Conservation (phyloP, 495 filamentous ascomycete genomes). For the Chaetomium fimeti region DNA sequence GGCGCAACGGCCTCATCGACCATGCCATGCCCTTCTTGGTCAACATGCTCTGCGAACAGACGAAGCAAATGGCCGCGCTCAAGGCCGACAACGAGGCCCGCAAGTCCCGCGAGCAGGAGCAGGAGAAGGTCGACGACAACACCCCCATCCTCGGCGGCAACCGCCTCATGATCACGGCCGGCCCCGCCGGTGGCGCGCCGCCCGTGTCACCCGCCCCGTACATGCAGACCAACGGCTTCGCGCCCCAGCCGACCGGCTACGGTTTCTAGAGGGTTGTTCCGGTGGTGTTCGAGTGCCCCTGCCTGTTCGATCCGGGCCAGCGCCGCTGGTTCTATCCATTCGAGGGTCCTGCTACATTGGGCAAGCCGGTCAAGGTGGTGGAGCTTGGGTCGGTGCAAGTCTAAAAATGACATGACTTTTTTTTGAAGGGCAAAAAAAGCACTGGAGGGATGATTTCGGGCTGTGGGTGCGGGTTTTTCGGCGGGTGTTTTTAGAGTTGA, state of each 20-base stretch:
- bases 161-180: constrained; percentile 98
- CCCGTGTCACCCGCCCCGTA: constrained; percentile 60
- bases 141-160: constrained; percentile 89
- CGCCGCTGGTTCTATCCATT: constrained; percentile 28
- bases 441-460: constrained; percentile 3
- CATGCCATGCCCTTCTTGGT: constrained; percentile 99
- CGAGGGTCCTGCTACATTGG: constrained; percentile 8
- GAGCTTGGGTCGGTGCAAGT: constrained; percentile 8
- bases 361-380: constrained; percentile 19
- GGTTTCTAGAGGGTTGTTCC: constrained; percentile 43
- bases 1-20: constrained; percentile 92
- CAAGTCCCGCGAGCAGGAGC: constrained; percentile 80
- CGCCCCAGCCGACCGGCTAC: constrained; percentile 75
- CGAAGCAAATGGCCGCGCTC: constrained; percentile 74
- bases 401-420: background rate
- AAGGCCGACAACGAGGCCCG: constrained; percentile 98
- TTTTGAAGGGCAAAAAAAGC: background rate
- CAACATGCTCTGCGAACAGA: constrained; percentile 90
- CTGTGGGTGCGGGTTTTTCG: background rate
- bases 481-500: constrained; percentile 3
- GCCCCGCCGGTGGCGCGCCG: constrained; percentile 56
- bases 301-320: constrained; percentile 28
- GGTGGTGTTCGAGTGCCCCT: constrained; percentile 28
- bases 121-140: constrained; percentile 86
- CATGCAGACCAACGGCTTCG: constrained; percentile 74